Evolutionary conservation across 1,139 yeast species (phyloP).

Genomic region (Lipomyces yarrowii): DNA sequence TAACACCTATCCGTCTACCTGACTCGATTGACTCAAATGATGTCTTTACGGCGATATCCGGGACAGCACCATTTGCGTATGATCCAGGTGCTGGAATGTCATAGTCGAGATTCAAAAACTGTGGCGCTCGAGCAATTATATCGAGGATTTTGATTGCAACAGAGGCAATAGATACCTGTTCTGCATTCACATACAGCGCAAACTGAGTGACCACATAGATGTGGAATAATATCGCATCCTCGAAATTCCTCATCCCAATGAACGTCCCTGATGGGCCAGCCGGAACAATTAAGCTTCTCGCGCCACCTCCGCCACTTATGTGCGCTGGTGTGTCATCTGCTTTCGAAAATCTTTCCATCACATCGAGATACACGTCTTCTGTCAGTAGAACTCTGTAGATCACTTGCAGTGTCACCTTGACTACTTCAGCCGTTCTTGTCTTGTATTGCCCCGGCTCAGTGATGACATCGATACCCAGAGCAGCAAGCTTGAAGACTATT

Average conservation of each 20-base stretch:
- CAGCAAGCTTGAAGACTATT: constrained; percentile 58
- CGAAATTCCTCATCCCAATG: constrained; percentile 60
- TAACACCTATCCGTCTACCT: constrained; percentile 49
- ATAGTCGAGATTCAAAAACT: constrained; percentile 43
- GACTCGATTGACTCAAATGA: constrained; percentile 43
- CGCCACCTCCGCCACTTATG: constrained; percentile 1
- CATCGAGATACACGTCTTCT: constrained; percentile 49
- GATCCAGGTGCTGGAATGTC: constrained; percentile 26
- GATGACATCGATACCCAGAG: constrained; percentile 59
- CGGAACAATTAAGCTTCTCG: neutral
- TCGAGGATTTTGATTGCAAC: constrained; percentile 57
- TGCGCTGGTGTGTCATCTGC: constrained; percentile 5
- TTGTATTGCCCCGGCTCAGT: constrained; percentile 41
- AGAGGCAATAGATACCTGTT: constrained; percentile 53
- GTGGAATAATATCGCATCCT: constrained; percentile 70
- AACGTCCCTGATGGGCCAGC: constrained; percentile 17
- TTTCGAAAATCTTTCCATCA: constrained; percentile 27
- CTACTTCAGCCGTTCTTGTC: constrained; percentile 35
- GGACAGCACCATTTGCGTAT: constrained; percentile 22
- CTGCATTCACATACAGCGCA: constrained; percentile 68
- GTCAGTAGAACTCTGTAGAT: constrained; percentile 54
- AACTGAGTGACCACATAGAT: constrained; percentile 69
- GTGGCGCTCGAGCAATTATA: constrained; percentile 54
- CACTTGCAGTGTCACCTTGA: constrained; percentile 46
- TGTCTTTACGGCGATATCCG: constrained; percentile 19